Base-by-base conservation (phyloP, 2,329 filamentous ascomycete species). In the Whalleya microplaca region DNA sequence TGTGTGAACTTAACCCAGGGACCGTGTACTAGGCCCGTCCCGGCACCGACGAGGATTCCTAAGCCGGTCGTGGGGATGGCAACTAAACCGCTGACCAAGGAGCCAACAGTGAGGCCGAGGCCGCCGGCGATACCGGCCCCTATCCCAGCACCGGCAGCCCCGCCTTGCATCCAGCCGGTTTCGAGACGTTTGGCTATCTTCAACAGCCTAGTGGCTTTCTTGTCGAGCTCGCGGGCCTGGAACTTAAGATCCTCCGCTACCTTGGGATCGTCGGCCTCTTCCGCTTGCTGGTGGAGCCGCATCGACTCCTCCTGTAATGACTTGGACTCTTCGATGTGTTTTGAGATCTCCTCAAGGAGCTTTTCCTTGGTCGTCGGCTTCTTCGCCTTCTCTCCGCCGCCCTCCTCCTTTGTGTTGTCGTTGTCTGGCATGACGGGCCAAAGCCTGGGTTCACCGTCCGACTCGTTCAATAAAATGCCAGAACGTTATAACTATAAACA, bases 1-100 rank as follows among this genome's bases (percentile, higher is more conserved):
- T 71, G 45, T n/a, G 66, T 66, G 23, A 72, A 69, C 58, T 70
- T 71, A 19, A 72, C 65, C 70, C 70, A 71, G 12, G 70, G 70
- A 2, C 70, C 70, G 32, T 72, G 70, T 3, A 72, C 66, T 3
- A 71, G 55, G 1, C 70, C 70, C 6, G 69, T 66, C 10, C 68
- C 70, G 12, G 69, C 69, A 2, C 70, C 70, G 23, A 71, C 61
- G 12, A 72, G 55, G 21, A 71, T 65, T 3, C 70, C 70, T 6
- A 72, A 52, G 0, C 67, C 68, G 16, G 70, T 68, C 2, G 70
- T 70, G 2, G 70, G 70, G 18, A 72, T 66, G 14, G 69, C 66
- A 9, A 66, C 63, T n/a, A 72, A 51, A 2, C 69, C 70, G 46
- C 63, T 62, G 45, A 72, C 68, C 37, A 72, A 48, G 29, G 68